These are phyloP conservation scores for Hortiboletus campestris DNA, from an alignment of 768 basidiomycete species.

Conservation along the genomic window DNA sequence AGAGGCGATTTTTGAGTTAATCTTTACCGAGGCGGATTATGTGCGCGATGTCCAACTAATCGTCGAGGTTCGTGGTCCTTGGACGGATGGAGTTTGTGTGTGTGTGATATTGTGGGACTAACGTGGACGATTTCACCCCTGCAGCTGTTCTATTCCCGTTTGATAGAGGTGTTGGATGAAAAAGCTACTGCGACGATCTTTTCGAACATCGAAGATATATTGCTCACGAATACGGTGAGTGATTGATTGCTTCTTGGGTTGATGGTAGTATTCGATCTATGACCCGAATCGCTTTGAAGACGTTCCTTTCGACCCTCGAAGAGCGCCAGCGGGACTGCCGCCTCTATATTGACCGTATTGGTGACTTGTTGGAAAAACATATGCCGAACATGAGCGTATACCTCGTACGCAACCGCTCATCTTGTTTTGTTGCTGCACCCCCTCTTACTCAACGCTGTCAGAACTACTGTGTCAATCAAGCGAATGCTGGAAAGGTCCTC, in stretches of 20 bases:
- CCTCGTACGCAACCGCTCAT: conserved; percentile 46
- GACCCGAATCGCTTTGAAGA: conserved; percentile 35
- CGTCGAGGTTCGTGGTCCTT: conserved; percentile 63
- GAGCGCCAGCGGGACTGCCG: conserved; percentile 88
- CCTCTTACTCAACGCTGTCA: not conserved
- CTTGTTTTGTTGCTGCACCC: not conserved
- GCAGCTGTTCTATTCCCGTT: conserved; percentile 82
- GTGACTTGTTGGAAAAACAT: conserved; percentile 76
- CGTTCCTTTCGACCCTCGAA: conserved; percentile 85
- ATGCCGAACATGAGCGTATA: conserved; percentile 80
- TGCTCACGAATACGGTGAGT: conserved; percentile 81
- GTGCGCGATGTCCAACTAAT: conserved; percentile 90
- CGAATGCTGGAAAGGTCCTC: conserved; percentile 69
- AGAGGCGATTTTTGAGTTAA: conserved; percentile 95
- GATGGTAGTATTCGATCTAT: not conserved
- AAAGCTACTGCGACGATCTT: conserved; percentile 84
- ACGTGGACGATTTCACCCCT: not conserved
- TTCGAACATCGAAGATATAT: conserved; percentile 90
- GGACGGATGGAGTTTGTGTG: not conserved
- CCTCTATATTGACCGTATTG: conserved; percentile 87
- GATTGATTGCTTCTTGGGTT: not conserved
- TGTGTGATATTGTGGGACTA: not conserved
- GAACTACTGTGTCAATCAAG: conserved; percentile 92
- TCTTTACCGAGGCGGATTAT: conserved; percentile 86
- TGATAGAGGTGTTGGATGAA: conserved; percentile 67